These are phyloP conservation scores for Myriosclerotinia duriaeana DNA, from an alignment of 2,329 filamentous ascomycete species.

Conservation along the genomic window DNA sequence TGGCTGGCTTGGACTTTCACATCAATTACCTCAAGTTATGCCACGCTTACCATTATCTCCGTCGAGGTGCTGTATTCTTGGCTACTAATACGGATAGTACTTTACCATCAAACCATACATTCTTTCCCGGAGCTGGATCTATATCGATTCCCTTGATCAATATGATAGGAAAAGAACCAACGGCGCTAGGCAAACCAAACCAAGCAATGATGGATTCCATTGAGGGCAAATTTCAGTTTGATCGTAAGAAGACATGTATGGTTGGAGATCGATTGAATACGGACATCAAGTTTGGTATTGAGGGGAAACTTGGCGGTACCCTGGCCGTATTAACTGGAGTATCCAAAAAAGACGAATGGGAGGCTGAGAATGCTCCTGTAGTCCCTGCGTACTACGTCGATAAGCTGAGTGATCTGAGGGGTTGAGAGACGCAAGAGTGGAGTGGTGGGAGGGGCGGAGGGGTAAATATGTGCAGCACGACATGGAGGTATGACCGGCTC, in stretches of 20 bases:
- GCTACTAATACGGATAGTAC: constrained; percentile 94
- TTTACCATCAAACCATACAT: constrained; percentile 72
- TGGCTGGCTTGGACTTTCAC: constrained; percentile 90
- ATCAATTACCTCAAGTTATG: constrained; percentile 92
- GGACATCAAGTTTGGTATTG: constrained; percentile 91
- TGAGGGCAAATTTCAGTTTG: constrained; percentile 90
- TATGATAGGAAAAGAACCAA: constrained; percentile 67
- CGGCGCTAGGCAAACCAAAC: constrained; percentile 88
- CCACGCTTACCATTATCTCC: constrained; percentile 82
- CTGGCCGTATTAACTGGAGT: constrained; percentile 90
- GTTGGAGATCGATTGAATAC: constrained; percentile 91
- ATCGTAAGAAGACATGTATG: constrained; percentile 87
- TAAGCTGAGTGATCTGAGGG: constrained; percentile 72
- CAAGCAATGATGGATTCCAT: constrained; percentile 99
- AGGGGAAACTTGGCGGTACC: constrained; percentile 87
- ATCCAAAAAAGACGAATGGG: constrained; percentile 78
- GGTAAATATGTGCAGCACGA: not conserved
- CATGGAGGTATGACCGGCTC: constrained; percentile 5
- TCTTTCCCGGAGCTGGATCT: constrained; percentile 91
- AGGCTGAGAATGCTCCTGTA: constrained; percentile 64
- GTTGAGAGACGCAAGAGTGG: constrained; percentile 25
- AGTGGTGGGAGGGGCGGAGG: not conserved
- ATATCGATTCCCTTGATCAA: constrained; percentile 75
- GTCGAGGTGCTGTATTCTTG: constrained; percentile 77
- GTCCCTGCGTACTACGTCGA: constrained; percentile 84